Evolutionary conservation across 495 filamentous ascomycete genomes (phyloP).

Genomic region (Trichocladium antarcticum): DNA sequence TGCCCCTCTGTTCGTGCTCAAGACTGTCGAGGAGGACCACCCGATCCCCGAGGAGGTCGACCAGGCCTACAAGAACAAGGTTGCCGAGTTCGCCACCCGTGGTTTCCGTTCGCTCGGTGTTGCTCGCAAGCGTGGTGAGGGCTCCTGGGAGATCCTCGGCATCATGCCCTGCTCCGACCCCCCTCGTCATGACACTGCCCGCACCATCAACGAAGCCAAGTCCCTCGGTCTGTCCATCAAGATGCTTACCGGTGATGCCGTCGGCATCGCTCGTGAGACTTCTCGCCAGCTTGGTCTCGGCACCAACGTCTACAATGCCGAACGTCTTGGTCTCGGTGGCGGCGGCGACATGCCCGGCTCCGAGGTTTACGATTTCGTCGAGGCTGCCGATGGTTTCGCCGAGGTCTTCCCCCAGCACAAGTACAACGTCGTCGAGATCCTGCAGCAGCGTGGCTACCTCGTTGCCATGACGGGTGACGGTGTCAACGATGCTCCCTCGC

Average conservation of each 20-base stretch:
- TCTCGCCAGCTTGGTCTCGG: conserved; percentile 82
- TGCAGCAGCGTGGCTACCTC: conserved; percentile 90
- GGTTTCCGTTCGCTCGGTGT: conserved; percentile 89
- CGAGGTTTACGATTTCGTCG: conserved; percentile 87
- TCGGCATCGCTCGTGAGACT: conserved; percentile 85
- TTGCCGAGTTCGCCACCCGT: conserved; percentile 80
- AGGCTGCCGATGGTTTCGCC: conserved; percentile 88
- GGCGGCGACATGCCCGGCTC: conserved; percentile 87
- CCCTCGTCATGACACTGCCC: conserved; percentile 80
- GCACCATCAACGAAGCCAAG: conserved; percentile 84
- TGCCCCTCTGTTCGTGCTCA: conserved; percentile 73
- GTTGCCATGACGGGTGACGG: conserved; percentile 98
- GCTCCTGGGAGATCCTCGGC: conserved; percentile 79
- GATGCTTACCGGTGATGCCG: conserved; percentile 94
- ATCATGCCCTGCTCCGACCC: conserved; percentile 92
- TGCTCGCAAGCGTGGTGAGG: conserved; percentile 68
- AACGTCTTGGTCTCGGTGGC: conserved; percentile 69
- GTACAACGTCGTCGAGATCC: conserved; percentile 93
- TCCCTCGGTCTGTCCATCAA: conserved; percentile 80
- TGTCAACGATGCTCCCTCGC: conserved; percentile 91
- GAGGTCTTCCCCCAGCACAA: conserved; percentile 98
- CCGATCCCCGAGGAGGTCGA: conserved; percentile 60
- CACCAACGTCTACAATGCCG: conserved; percentile 89
- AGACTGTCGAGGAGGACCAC: conserved; percentile 72
- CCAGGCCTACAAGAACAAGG: conserved; percentile 76